These are phyloP conservation scores for Vararia minispora DNA, from an alignment of 768 basidiomycete species.

Conservation along the genomic window DNA sequence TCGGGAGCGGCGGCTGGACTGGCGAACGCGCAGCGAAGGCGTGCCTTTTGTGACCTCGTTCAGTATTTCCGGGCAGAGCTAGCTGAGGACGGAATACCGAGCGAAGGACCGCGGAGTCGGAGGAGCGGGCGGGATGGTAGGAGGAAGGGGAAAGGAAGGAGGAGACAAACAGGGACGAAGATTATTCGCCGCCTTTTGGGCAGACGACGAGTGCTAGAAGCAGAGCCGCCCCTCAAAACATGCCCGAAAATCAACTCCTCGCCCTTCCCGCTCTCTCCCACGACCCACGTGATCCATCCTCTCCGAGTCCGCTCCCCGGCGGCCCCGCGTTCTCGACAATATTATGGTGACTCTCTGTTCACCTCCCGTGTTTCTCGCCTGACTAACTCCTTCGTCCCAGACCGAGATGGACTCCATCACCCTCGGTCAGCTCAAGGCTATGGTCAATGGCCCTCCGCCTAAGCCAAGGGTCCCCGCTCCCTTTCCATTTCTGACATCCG, in stretches of 20 bases:
- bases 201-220: no score
- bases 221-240: no score
- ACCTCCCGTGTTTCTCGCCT: no score
- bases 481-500: conserved; percentile 13
- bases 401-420: conserved; percentile 62
- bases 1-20: conserved; percentile 22
- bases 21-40: conserved; percentile 92
- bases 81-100: conserved; percentile 13
- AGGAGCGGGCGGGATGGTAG: no score
- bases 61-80: conserved; percentile 15
- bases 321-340: no score
- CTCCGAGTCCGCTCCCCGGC: no score
- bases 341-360: no score
- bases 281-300: no score
- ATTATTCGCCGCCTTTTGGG: no score
- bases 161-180: conserved; percentile 17
- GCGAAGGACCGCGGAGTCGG: no score
- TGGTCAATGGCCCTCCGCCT: conserved; percentile 54
- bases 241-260: no score
- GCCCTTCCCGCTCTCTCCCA: no score
- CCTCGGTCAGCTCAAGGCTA: conserved; percentile 67
- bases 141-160: conserved; percentile 14
- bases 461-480: conserved; percentile 53
- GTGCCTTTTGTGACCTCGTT: conserved; percentile 57
- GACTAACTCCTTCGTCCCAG: conserved; percentile 17